Evolutionary conservation across 2,329 filamentous ascomycete genomes (phyloP).

Genomic region (Sclerotinia trifoliorum): DNA sequence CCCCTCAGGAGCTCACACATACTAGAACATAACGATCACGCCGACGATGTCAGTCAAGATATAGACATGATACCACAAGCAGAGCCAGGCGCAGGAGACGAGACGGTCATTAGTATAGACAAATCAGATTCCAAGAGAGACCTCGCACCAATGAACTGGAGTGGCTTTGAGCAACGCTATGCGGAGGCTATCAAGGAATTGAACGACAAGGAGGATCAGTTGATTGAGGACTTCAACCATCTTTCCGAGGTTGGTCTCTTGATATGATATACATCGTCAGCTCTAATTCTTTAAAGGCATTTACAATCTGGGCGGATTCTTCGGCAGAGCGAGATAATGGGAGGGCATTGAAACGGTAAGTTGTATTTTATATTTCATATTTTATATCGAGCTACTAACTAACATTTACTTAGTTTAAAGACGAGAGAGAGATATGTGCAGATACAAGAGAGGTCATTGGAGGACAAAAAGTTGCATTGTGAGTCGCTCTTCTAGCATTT

Average conservation of each 20-base stretch:
- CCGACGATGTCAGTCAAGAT: not conserved
- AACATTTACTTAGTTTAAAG: constrained; percentile 56
- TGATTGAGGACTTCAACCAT: constrained; percentile 65
- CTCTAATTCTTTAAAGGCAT: constrained; percentile 57
- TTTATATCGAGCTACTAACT: constrained; percentile 14
- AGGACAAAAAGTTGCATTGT: constrained; percentile 80
- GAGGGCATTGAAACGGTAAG: constrained; percentile 72
- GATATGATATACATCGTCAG: not conserved
- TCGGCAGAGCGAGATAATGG: constrained; percentile 71
- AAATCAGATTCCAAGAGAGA: constrained; percentile 4
- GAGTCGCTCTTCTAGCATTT: constrained; percentile 41
- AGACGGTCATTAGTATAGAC: constrained; percentile 2
- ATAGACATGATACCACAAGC: not conserved
- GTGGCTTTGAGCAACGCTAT: constrained; percentile 68
- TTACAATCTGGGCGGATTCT: constrained; percentile 74
- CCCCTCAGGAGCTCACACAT: constrained; percentile 18
- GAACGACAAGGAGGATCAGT: constrained; percentile 60
- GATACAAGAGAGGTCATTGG: constrained; percentile 68
- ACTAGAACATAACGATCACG: constrained; percentile 4
- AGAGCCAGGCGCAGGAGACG: not conserved
- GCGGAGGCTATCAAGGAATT: constrained; percentile 62
- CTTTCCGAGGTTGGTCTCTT: constrained; percentile 51
- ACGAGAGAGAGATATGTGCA: constrained; percentile 77
- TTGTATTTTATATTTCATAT: constrained; percentile 19
- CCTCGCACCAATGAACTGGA: constrained; percentile 63